Conservation (phyloP, 2,329 filamentous ascomycete species). For the Albophoma yamanashiensis region DNA sequence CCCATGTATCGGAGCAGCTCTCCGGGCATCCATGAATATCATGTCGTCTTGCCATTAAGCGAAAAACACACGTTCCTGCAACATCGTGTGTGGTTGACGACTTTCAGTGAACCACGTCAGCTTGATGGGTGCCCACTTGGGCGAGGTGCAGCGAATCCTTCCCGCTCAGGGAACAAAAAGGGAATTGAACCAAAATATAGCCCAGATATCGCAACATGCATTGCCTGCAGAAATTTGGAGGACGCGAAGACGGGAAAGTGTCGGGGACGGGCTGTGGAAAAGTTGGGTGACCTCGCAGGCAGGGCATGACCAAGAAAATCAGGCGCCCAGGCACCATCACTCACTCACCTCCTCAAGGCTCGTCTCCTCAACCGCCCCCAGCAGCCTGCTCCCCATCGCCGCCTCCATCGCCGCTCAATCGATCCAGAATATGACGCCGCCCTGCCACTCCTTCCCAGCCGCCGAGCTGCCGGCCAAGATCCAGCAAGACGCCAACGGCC, state of each 20-base stretch:
- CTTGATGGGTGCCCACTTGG: background rate
- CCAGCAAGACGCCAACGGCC: slow-evolving; percentile 36
- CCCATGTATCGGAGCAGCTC: background rate
- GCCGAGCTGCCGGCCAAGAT: slow-evolving; percentile 36
- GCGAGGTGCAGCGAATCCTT: background rate
- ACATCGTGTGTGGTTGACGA: background rate
- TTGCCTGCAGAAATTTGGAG: background rate
- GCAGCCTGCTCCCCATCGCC: slow-evolving; percentile 34
- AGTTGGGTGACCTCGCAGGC: background rate
- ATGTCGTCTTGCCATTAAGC: background rate
- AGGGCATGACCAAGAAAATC: background rate
- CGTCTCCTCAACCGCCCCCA: slow-evolving; percentile 45
- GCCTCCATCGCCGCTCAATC: slow-evolving; percentile 20
- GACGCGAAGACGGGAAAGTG: background rate
- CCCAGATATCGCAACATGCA: background rate
- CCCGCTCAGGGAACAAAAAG: background rate
- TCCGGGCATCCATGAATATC: background rate
- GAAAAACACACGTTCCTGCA: background rate
- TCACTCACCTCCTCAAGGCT: slow-evolving; percentile 48
- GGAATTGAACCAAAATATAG: no score
- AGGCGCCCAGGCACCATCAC: slow-evolving; percentile 2
- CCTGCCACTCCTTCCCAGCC: slow-evolving; percentile 43
- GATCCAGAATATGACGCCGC: slow-evolving; percentile 42
- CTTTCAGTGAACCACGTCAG: background rate
- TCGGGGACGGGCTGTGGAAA: background rate